Evolutionary conservation across 495 filamentous ascomycete species (phyloP).

Genomic region (Rostrohypoxylon terebratum): DNA sequence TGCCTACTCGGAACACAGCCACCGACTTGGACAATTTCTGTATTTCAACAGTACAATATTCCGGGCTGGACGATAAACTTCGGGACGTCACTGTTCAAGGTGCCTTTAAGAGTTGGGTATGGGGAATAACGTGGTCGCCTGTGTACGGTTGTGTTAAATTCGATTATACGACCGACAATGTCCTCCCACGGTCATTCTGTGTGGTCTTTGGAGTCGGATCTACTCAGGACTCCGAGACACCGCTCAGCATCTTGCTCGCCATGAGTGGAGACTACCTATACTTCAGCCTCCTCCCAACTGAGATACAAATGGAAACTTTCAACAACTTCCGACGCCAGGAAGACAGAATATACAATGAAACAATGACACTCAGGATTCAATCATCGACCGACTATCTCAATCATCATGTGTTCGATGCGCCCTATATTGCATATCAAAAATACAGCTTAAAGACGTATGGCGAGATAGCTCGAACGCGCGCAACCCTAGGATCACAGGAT

Average conservation of each 20-base stretch:
- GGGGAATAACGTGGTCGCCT: slow-evolving; percentile 12
- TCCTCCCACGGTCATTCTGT: neutral
- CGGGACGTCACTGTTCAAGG: neutral
- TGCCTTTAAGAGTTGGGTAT: too few relatives aligned
- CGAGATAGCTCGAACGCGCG: slow-evolving; percentile 15
- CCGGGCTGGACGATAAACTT: neutral
- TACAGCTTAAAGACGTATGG: slow-evolving; percentile 21
- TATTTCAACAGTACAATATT: neutral
- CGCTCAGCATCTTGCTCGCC: neutral
- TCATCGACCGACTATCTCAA: too few relatives aligned
- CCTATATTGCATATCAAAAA: neutral
- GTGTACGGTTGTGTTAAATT: slow-evolving; percentile 15
- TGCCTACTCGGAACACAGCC: neutral
- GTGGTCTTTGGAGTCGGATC: neutral
- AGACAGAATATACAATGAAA: too few relatives aligned
- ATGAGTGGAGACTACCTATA: neutral
- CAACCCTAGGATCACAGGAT: neutral
- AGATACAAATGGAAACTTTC: too few relatives aligned
- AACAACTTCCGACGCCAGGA: too few relatives aligned
- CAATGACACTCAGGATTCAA: too few relatives aligned
- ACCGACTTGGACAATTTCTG: neutral
- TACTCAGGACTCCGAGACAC: neutral
- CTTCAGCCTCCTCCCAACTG: neutral
- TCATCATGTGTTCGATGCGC: neutral
- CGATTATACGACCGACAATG: neutral